Percentiles rank a stretch among this genome's conserved stretches.
phyloP scores from a whole-genome alignment of 2,329 filamentous ascomycete genomes.

The Xylaria sp. region DNA sequence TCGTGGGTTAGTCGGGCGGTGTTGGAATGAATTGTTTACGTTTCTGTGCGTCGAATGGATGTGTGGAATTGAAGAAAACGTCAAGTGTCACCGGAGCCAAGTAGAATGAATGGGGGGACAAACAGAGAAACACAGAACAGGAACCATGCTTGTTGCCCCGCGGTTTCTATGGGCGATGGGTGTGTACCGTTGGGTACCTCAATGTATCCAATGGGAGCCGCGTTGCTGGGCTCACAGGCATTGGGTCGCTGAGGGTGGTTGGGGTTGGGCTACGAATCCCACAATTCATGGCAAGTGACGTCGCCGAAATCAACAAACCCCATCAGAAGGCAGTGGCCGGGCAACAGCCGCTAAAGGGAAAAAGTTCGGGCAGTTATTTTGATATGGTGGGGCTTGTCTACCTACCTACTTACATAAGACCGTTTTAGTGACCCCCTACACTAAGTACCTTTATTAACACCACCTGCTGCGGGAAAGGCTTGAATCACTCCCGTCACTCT shows the following conservation, averaged over 20 bases:
- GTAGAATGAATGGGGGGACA: conserved; percentile 20
- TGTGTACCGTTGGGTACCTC: conserved; percentile 22
- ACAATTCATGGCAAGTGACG: conserved; percentile 37
- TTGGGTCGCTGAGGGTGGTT: conserved; percentile 13
- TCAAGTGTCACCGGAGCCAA: neutral
- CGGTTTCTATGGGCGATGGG: conserved; percentile 43
- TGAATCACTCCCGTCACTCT: conserved; percentile 2
- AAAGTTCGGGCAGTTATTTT: conserved; percentile 19
- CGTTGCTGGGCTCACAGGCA: conserved; percentile 37
- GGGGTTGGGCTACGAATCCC: conserved; percentile 36
- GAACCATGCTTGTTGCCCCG: conserved; percentile 36
- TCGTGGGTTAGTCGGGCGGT: neutral
- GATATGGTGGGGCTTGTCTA: conserved; percentile 13
- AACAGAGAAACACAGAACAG: too few species aligned
- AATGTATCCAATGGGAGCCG: neutral
- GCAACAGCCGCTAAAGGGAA: conserved; percentile 38
- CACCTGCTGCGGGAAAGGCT: neutral
- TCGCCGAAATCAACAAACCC: conserved; percentile 46
- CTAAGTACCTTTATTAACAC: too few species aligned
- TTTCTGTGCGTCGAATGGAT: neutral
- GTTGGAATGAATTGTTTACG: conserved; percentile 9
- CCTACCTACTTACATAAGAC: conserved; percentile 4
- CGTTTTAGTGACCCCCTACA: neutral
- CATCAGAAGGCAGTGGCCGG: conserved; percentile 35
- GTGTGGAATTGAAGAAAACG: conserved; percentile 10